Evolutionary conservation across 2,329 filamentous ascomycete species (phyloP).

Genomic region (Sarocladium kiliense): DNA sequence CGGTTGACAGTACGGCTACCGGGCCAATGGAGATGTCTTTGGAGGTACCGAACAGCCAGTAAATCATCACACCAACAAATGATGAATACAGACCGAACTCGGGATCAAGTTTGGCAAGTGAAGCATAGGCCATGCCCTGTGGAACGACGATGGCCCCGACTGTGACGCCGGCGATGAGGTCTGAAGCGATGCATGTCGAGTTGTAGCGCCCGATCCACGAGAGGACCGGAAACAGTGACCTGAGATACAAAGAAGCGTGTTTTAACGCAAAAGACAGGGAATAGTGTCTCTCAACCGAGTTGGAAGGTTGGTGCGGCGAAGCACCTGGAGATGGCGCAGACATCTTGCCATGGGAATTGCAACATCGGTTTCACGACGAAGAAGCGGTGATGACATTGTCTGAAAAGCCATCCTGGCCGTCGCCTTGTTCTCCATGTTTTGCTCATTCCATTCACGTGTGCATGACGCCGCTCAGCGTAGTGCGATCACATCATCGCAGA

Average conservation of each 20-base stretch:
- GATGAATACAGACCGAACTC: slow-evolving; percentile 83
- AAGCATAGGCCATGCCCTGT: slow-evolving; percentile 93
- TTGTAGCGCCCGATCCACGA: slow-evolving; percentile 92
- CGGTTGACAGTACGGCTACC: slow-evolving; percentile 90
- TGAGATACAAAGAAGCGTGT: slow-evolving; percentile 56
- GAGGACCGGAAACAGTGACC: slow-evolving; percentile 78
- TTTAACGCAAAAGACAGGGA: not conserved
- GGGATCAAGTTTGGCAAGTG: slow-evolving; percentile 71
- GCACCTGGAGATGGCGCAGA: not conserved
- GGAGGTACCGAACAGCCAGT: slow-evolving; percentile 97
- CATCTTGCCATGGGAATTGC: not conserved
- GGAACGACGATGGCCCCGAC: slow-evolving; percentile 75
- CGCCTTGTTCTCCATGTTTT: not conserved
- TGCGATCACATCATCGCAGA: slow-evolving; percentile 7
- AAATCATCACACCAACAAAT: slow-evolving; percentile 90
- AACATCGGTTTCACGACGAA: not conserved
- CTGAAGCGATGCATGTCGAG: slow-evolving; percentile 78
- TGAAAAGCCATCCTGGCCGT: not conserved
- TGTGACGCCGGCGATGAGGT: slow-evolving; percentile 71
- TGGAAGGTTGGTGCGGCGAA: not conserved
- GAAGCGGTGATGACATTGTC: not conserved
- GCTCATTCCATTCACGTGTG: not conserved
- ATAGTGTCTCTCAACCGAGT: not conserved
- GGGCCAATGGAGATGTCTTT: slow-evolving; percentile 98
- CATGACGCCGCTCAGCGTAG: not conserved